phyloP scores from a whole-genome alignment of 495 filamentous ascomycete genomes.

The Neurospora sp. region DNA sequence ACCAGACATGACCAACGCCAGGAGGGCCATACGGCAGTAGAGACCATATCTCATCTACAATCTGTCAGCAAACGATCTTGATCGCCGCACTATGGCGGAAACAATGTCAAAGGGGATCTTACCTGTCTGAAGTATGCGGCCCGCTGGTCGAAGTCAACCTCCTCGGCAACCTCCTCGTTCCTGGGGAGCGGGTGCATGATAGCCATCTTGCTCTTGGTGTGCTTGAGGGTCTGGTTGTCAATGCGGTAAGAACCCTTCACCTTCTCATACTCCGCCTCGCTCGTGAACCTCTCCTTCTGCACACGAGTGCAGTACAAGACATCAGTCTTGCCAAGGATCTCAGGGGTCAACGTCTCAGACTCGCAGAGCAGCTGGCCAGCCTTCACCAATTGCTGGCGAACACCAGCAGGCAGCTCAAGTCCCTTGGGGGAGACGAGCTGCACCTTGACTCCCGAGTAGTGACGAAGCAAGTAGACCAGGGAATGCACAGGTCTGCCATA shows the following conservation, averaged over 20 bases:
- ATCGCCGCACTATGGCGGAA: neutral
- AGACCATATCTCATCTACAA: conserved; percentile 92
- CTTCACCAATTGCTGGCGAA: conserved; percentile 57
- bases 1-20: conserved; percentile 77
- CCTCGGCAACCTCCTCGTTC: conserved; percentile 84
- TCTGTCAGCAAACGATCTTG: conserved; percentile 29
- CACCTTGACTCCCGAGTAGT: conserved; percentile 79
- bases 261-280: conserved; percentile 66
- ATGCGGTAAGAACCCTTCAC: conserved; percentile 82
- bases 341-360: conserved; percentile 67
- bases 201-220: conserved; percentile 82
- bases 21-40: conserved; percentile 93
- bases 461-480: conserved; percentile 79
- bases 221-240: conserved; percentile 80
- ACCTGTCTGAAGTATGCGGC: conserved; percentile 99
- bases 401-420: conserved; percentile 63
- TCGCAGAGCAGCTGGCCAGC: conserved; percentile 68
- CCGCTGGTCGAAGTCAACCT: conserved; percentile 94
- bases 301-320: conserved; percentile 94
- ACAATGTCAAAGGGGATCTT: conserved; percentile 27
- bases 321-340: conserved; percentile 73
- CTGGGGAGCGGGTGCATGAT: conserved; percentile 93
- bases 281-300: conserved; percentile 88
- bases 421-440: conserved; percentile 79
- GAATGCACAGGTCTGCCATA: conserved; percentile 94